Percentiles rank a stretch among this genome's conserved stretches.
phyloP scores from a whole-genome alignment of 352 stramenopile genomes.

The Phytophthora pluvialis region DNA sequence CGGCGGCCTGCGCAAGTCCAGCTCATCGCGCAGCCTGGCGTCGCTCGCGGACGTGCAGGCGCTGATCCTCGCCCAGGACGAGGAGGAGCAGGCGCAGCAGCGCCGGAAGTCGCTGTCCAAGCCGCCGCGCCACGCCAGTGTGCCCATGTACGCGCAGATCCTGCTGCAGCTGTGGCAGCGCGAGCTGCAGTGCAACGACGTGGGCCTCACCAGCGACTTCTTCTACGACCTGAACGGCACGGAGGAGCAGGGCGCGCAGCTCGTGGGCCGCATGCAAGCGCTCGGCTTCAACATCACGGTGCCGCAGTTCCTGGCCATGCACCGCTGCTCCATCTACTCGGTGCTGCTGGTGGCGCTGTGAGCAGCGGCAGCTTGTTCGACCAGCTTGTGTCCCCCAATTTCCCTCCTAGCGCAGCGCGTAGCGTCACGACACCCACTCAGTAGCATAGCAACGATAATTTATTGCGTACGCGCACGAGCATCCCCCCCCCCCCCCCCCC shows the following conservation, averaged over 20 bases:
- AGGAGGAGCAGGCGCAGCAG: conserved; percentile 52
- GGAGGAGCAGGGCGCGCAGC: conserved; percentile 59
- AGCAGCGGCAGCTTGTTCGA: conserved; percentile 7
- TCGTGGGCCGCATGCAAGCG: conserved; percentile 69
- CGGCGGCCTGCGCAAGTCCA: conserved; percentile 56
- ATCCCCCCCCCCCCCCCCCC: no score
- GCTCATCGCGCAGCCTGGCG: conserved; percentile 59
- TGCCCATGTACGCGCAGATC: conserved; percentile 74
- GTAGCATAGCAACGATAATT: conserved; percentile 43
- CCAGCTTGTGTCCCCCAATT: conserved; percentile 7
- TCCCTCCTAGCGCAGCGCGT: conserved; percentile 1
- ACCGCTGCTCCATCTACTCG: conserved; percentile 77
- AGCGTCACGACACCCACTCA: conserved; percentile 17
- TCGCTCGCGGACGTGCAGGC: conserved; percentile 44
- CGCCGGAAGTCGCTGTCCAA: conserved; percentile 55
- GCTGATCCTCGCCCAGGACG: conserved; percentile 51
- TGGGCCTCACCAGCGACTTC: conserved; percentile 68
- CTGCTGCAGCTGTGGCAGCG: conserved; percentile 71
- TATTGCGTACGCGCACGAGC: conserved; percentile 36
- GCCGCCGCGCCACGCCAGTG: conserved; percentile 65
- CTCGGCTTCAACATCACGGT: conserved; percentile 70
- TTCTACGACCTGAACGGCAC: conserved; percentile 69
- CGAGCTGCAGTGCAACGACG: conserved; percentile 62
- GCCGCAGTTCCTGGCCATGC: conserved; percentile 65
- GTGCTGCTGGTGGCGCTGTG: conserved; percentile 67